Evolutionary conservation across 345 rosid species (phyloP), one percentile per base, ranked within the genome.

Genomic region (Carallia pectinifolia): DNA sequence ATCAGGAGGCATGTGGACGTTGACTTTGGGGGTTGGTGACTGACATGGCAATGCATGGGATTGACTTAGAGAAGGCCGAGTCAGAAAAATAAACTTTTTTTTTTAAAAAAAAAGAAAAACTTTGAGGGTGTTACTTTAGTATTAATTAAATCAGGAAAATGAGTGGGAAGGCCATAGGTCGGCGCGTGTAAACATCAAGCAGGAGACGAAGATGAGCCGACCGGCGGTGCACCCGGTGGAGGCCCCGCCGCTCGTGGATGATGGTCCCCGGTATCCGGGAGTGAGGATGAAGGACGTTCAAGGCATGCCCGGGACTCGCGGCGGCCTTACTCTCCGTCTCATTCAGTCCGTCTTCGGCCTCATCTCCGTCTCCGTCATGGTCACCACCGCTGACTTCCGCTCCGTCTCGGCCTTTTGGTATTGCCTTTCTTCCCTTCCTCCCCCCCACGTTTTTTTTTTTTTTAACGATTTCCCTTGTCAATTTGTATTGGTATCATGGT

Each of bases 261-360:
- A 76, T 19, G 85, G 76, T 1, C 70, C 18, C 37, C 71, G 71
- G 52, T 77, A 78, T 30, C 91, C 85, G 5, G 76, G 86, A 39
- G 78, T 79, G 65, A 83, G 92, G 83, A 87, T 92, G 98, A 88
- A 82, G 69, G 88, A 88, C 71, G 67, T 87, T 4, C 94, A 90
- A 34, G 96, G 96, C 33, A 92, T 87, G 96, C 89, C 96, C 2
- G 98, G 98, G 59, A 92, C 98, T 8, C 71, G 75, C 44, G 98
- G 92, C 16, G 92, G 96, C 52, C 87, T 92, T 23, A 48, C 79
- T 66, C 87, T 90, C 62, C 92, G 96, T 8, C 83, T 86, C 80
- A 67, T 47, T 33, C 96, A 88, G 71, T 81, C 86, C 71, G 55
- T 80, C 10, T 85, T 88, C 31, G 87, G 94, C 37, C 62, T 75